Evolutionary conservation across 495 filamentous ascomycete species (phyloP), one percentile per base, ranked within the genome.

Genomic region (Cercophora samala): DNA sequence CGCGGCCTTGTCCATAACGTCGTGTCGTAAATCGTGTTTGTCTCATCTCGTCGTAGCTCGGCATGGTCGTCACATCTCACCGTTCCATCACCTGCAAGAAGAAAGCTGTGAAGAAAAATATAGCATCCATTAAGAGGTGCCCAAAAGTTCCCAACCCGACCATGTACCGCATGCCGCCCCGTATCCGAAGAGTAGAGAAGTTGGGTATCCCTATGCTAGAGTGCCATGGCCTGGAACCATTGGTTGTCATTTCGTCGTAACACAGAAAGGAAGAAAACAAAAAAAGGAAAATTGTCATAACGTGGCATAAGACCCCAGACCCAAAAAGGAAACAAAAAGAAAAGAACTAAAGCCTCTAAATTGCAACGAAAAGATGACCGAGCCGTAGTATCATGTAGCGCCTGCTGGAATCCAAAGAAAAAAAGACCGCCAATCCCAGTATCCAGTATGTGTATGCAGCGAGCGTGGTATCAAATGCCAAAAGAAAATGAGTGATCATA

Each of bases 241-340:
- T 46, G 54, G 58, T 17, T 52, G 51, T 67, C 56, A 52, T 62
- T 56, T 56, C 53, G 53, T 56, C 53, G n/a, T 56, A 56, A 29
- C 24, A 62, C 29, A 62, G 46, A 42, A 32, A 60, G 13, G 17
- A 62, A 32, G 29, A 60, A 55, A 63, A 22, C 22, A 60, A 69
- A 63, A 37, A 58, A 63, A 37, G 59, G 26, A 29, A 60, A 73
- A 69, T 65, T 18, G 65, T 74, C 73, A 70, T 69, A 70, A 70
- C 68, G 55, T 69, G 61, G 59, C 65, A 63, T 68, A 70, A 42
- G 8, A 55, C 46, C 21, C n/a, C 5, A 26, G 11, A 11, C 23
- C 65, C 22, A n/a, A 24, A 54, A 23, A 54, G 29, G 19, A 26
- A 15, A 65, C 26, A 51, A 58, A 6, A 67, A 18, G n/a, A n/a